Conservation (phyloP, 352 stramenopile genomes). For the Pythium guiyangense region DNA sequence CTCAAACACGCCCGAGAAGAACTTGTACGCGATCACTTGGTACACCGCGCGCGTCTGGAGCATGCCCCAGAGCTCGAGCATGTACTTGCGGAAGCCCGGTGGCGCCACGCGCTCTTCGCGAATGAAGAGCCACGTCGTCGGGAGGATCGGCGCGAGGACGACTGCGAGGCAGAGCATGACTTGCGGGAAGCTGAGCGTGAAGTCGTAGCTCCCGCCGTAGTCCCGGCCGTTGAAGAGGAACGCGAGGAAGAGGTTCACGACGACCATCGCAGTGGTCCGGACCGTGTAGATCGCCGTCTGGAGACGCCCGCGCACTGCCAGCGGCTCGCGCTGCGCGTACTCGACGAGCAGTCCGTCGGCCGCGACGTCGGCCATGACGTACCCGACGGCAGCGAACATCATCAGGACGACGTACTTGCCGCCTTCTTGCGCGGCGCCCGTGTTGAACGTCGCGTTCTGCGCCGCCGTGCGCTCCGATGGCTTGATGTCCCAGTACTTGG, state of each 20-base stretch:
- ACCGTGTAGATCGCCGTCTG: constrained; percentile 46
- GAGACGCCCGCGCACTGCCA: constrained; percentile 29
- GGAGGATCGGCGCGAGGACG: constrained; percentile 8
- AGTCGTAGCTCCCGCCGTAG: constrained; percentile 53
- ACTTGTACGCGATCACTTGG: constrained; percentile 42
- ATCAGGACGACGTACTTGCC: constrained; percentile 68
- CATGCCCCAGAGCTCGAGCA: constrained; percentile 26
- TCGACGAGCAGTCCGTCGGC: constrained; percentile 38
- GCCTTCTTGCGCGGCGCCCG: constrained; percentile 21
- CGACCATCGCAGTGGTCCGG: constrained; percentile 25
- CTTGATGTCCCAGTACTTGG: constrained; percentile 14
- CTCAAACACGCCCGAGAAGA: constrained; percentile 33
- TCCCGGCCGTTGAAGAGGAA: constrained; percentile 54
- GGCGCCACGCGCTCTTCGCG: constrained; percentile 22
- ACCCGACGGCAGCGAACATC: constrained; percentile 64
- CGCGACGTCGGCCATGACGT: constrained; percentile 72
- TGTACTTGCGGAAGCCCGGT: constrained; percentile 14
- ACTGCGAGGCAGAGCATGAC: constrained; percentile 10
- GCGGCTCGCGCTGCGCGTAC: constrained; percentile 35
- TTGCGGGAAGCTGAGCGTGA: constrained; percentile 44
- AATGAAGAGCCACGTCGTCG: constrained; percentile 23
- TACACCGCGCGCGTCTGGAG: constrained; percentile 45
- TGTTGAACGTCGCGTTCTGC: constrained; percentile 26
- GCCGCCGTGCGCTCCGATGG: constrained; percentile 20
- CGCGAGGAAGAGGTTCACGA: constrained; percentile 29